Conservation (phyloP, 345 rosid species). For the Ceriops zippeliana region DNA sequence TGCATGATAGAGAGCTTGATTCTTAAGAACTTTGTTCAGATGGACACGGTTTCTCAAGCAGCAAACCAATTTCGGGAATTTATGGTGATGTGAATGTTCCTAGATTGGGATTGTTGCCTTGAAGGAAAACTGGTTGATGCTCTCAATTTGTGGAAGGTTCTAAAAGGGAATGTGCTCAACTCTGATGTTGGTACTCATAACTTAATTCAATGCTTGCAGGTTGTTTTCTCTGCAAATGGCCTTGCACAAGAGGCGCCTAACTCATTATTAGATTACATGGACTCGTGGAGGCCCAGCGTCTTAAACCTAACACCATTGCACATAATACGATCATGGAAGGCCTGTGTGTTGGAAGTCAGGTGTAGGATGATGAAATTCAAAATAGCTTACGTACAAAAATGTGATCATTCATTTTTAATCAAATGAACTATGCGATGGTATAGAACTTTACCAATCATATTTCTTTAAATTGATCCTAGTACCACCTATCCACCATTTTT, state of each 20-base stretch:
- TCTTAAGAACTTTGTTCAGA: constrained; percentile 51
- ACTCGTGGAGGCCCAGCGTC: constrained; percentile 26
- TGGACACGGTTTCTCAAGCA: constrained; percentile 38
- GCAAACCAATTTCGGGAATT: constrained; percentile 35
- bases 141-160: constrained; percentile 41
- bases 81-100: constrained; percentile 35
- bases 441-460: no score
- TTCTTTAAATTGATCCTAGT: no score
- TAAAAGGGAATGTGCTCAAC: constrained; percentile 39
- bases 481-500: no score
- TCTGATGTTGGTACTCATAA: constrained; percentile 54
- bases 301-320: constrained; percentile 41
- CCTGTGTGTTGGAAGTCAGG: constrained; percentile 55
- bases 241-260: constrained; percentile 28
- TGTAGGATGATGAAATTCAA: constrained; percentile 48
- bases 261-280: constrained; percentile 39
- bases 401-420: no score
- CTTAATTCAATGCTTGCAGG: constrained; percentile 33
- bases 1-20: constrained; percentile 47
- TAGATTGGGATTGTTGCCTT: constrained; percentile 54
- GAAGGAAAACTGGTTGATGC: constrained; percentile 48
- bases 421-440: no score
- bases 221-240: constrained; percentile 53
- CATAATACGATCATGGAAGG: constrained; percentile 61
- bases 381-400: no score